These are phyloP conservation scores for Penicillium cinerascens DNA, from an alignment of 495 filamentous ascomycete genomes.

Conservation along the genomic window DNA sequence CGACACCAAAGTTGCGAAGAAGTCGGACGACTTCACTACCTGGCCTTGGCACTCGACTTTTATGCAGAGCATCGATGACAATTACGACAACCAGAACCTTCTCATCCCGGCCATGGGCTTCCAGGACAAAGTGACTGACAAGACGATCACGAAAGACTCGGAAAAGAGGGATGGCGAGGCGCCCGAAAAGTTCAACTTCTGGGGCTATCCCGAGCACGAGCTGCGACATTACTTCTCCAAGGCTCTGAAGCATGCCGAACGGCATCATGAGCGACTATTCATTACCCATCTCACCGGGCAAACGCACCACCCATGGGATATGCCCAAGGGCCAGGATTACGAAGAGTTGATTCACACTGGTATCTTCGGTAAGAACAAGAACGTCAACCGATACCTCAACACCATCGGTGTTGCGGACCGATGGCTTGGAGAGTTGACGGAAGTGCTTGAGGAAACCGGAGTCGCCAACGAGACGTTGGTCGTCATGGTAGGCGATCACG, in stretches of 20 bases:
- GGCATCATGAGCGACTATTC: slow-evolving; percentile 37
- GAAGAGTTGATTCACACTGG: slow-evolving; percentile 26
- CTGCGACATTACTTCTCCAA: slow-evolving; percentile 37
- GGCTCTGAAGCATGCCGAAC: slow-evolving; percentile 30
- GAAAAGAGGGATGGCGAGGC: slow-evolving; percentile 14
- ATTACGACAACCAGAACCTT: slow-evolving; percentile 21
- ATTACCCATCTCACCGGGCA: slow-evolving; percentile 41
- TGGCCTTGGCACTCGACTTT: slow-evolving; percentile 28
- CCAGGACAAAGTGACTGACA: slow-evolving; percentile 25
- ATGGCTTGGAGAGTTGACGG: slow-evolving; percentile 34
- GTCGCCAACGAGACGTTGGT: slow-evolving; percentile 42
- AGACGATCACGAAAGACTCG: slow-evolving; percentile 28
- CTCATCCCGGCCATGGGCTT: slow-evolving; percentile 32
- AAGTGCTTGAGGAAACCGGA: slow-evolving; percentile 35
- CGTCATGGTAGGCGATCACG: slow-evolving; percentile 42
- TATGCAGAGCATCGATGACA: slow-evolving; percentile 32
- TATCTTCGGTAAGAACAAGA: slow-evolving; percentile 13
- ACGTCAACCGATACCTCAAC: slow-evolving; percentile 38
- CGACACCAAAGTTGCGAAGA: slow-evolving; percentile 15
- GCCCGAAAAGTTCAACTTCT: slow-evolving; percentile 36
- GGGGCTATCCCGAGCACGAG: slow-evolving; percentile 39
- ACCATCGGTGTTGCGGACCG: slow-evolving; percentile 35
- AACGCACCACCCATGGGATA: slow-evolving; percentile 41
- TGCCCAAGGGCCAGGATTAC: slow-evolving; percentile 29
- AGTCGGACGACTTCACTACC: slow-evolving; percentile 20